Percentiles rank a stretch among this genome's conserved stretches.
These are phyloP conservation scores for Exutisphaerella laricina DNA, from an alignment of 2,329 filamentous ascomycete species.

Conservation along the genomic window DNA sequence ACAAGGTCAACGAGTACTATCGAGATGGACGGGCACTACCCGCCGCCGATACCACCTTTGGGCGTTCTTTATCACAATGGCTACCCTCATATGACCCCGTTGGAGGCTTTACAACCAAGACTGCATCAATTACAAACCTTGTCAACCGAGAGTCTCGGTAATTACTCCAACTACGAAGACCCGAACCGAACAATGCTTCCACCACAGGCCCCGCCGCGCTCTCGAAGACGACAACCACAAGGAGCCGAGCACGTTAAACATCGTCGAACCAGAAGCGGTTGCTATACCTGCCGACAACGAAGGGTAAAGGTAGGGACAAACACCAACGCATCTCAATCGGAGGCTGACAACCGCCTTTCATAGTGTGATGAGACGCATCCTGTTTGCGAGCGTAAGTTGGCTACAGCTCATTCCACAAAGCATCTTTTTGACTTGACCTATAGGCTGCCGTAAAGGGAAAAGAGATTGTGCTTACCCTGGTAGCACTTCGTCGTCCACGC, in stretches of 20 bases:
- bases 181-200: slow-evolving; percentile 24
- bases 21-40: slow-evolving; percentile 29
- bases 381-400: slow-evolving; percentile 66
- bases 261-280: slow-evolving; percentile 85
- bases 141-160: slow-evolving; percentile 31
- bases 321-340: background rate
- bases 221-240: slow-evolving; percentile 26
- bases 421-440: slow-evolving; percentile 11
- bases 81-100: slow-evolving; percentile 29
- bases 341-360: slow-evolving; percentile 17
- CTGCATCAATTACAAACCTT: slow-evolving; percentile 30
- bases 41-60: slow-evolving; percentile 27
- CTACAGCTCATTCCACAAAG: background rate
- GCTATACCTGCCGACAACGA: slow-evolving; percentile 82
- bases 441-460: slow-evolving; percentile 84
- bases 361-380: slow-evolving; percentile 89
- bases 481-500: slow-evolving; percentile 47
- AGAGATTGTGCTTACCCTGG: slow-evolving; percentile 90
- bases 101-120: slow-evolving; percentile 24
- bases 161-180: slow-evolving; percentile 31
- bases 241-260: slow-evolving; percentile 76
- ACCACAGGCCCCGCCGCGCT: slow-evolving; percentile 21
- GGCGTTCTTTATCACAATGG: slow-evolving; percentile 28
- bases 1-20: slow-evolving; percentile 6
- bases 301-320: slow-evolving; percentile 62